A percentile compares a stretch with the other conserved stretches of the same genome.
These are phyloP conservation scores for Podospora tetraspora DNA, from an alignment of 495 filamentous ascomycete genomes.

Conservation along the genomic window DNA sequence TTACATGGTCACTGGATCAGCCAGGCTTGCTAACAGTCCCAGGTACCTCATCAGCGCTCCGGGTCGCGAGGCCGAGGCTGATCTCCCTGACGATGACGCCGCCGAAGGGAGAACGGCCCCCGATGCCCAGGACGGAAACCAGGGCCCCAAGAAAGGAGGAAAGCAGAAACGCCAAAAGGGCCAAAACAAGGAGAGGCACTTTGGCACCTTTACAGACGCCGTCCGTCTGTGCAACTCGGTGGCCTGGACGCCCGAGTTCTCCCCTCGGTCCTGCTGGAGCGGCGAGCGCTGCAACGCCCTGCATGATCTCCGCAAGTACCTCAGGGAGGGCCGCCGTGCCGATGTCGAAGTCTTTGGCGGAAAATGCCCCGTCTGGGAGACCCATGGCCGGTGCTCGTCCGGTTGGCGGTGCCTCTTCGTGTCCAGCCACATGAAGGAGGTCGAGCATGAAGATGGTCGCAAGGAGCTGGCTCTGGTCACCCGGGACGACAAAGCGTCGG, in stretches of 20 bases:
- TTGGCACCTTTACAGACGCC: conserved; percentile 72
- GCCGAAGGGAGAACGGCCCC: conserved; percentile 55
- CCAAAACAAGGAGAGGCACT: conserved; percentile 83
- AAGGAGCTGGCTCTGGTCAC: conserved; percentile 71
- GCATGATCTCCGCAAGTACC: conserved; percentile 79
- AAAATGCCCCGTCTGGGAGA: conserved; percentile 74
- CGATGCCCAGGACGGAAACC: conserved; percentile 37
- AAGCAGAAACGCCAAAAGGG: conserved; percentile 59
- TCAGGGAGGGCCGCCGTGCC: conserved; percentile 72
- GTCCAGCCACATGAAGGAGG: conserved; percentile 71
- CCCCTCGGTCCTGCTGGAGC: conserved; percentile 63
- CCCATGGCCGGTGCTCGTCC: conserved; percentile 64
- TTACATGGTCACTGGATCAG: neutral
- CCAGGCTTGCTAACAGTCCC: conserved; percentile 20
- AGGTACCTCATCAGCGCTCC: conserved; percentile 54
- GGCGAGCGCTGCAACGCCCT: conserved; percentile 71
- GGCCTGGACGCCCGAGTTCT: conserved; percentile 65
- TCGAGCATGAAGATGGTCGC: conserved; percentile 65
- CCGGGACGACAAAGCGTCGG: conserved; percentile 17
- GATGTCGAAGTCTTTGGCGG: conserved; percentile 71
- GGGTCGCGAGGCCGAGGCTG: conserved; percentile 22
- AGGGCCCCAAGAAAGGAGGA: conserved; percentile 27
- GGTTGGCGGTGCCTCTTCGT: conserved; percentile 95
- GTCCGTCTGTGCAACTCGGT: conserved; percentile 71
- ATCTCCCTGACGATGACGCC: conserved; percentile 58